phyloP scores from a whole-genome alignment of 2,329 filamentous ascomycete genomes.

The Fusarium buxicola region DNA sequence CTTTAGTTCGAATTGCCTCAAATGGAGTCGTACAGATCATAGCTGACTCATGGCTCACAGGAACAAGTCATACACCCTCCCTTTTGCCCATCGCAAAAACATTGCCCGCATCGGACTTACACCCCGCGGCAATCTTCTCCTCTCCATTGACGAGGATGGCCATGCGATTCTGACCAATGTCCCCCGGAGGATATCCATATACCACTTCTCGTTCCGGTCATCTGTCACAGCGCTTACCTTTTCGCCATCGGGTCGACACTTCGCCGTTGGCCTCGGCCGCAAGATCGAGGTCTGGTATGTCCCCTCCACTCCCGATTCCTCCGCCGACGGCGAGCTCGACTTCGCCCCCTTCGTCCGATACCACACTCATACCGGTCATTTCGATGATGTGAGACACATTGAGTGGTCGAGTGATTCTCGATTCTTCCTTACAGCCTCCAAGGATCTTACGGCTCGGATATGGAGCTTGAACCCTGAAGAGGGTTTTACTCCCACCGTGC shows the following conservation, averaged over 20 bases:
- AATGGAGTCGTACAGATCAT: rapidly evolving
- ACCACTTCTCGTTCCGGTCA: conserved; percentile 95
- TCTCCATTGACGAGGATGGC: conserved; percentile 94
- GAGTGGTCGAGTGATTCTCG: conserved; percentile 97
- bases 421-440: conserved; percentile 93
- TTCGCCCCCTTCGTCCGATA: conserved; percentile 95
- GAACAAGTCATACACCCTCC: conserved; percentile 88
- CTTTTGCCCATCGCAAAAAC: conserved; percentile 93
- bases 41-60: conserved; percentile 60
- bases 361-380: conserved; percentile 87
- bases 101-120: conserved; percentile 89
- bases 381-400: conserved; percentile 85
- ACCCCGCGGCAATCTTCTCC: conserved; percentile 89
- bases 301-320: conserved; percentile 86
- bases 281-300: conserved; percentile 97
- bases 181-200: conserved; percentile 84
- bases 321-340: conserved; percentile 83
- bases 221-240: conserved; percentile 87
- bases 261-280: conserved; percentile 87
- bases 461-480: conserved; percentile 93
- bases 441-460: conserved; percentile 91
- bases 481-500: conserved; percentile 87
- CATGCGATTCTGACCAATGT: conserved; percentile 94
- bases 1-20: background rate
- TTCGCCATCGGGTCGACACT: conserved; percentile 89